Evolutionary conservation across 805 yeast genomes (phyloP).

Genomic region (Nakazawaea holstii): DNA sequence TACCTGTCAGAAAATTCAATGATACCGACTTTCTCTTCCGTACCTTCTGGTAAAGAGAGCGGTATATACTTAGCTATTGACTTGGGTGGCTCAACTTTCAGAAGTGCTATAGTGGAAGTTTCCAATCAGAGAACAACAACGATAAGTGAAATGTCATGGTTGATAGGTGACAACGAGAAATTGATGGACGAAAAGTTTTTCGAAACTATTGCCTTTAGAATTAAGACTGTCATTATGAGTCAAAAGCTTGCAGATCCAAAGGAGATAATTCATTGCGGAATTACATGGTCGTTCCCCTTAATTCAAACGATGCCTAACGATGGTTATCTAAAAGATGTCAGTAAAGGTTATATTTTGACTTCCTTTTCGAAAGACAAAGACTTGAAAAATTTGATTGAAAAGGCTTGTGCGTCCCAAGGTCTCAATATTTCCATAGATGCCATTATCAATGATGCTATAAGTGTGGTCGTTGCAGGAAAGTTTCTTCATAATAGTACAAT

Average conservation of each 20-base stretch:
- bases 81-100: conserved; percentile 51
- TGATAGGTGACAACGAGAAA: conserved; percentile 32
- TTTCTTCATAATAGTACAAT: conserved; percentile 29
- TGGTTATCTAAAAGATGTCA: conserved; percentile 45
- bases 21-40: conserved; percentile 10
- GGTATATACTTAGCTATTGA: conserved; percentile 39
- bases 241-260: conserved; percentile 3
- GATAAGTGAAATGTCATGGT: conserved; percentile 27
- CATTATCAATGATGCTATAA: conserved; percentile 61
- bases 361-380: conserved; percentile 36
- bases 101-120: conserved; percentile 27
- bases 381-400: conserved; percentile 35
- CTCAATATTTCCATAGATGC: conserved; percentile 33
- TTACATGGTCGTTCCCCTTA: conserved; percentile 57
- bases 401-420: conserved; percentile 21
- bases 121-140: conserved; percentile 5
- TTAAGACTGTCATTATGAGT: conserved; percentile 21
- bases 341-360: conserved; percentile 54
- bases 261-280: conserved; percentile 31
- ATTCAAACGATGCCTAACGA: conserved; percentile 33
- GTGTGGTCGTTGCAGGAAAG: conserved; percentile 53
- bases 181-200: conserved; percentile 37
- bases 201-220: conserved; percentile 31
- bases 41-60: conserved; percentile 14
- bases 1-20: conserved; percentile 10